phyloP scores from a whole-genome alignment of 148 eudicot genomes.

The Arbutus unedo region DNA sequence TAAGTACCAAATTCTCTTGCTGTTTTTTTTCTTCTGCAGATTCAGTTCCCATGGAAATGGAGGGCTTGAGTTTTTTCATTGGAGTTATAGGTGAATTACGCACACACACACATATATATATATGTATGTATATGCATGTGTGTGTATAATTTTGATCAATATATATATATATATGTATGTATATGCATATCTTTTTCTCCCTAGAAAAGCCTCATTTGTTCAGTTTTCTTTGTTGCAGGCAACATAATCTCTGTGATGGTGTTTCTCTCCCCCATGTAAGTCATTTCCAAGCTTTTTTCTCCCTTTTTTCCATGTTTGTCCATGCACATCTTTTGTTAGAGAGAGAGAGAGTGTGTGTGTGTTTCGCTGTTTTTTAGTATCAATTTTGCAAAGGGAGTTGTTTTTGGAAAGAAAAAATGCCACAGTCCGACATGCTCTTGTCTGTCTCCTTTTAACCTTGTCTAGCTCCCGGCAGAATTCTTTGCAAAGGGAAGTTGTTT shows the following conservation, averaged over 20 bases:
- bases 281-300: background rate
- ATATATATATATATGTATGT: background rate
- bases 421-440: too few relatives aligned
- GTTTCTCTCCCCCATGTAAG: constrained; percentile 33
- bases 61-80: background rate
- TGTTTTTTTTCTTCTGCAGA: background rate
- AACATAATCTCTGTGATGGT: constrained; percentile 26
- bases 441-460: too few relatives aligned
- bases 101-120: too few relatives aligned
- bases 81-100: constrained; percentile 7
- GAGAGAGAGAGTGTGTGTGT: background rate
- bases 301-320: background rate
- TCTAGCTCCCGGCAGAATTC: too few relatives aligned
- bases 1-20: background rate
- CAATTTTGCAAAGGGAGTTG: background rate
- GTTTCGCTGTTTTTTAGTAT: too few relatives aligned
- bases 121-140: too few relatives aligned
- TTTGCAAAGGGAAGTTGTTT: background rate
- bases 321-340: background rate
- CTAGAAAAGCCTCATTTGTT: background rate
- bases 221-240: constrained; percentile 19
- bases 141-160: too few relatives aligned
- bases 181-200: too few relatives aligned
- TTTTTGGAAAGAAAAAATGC: background rate
- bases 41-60: background rate